Conservation (phyloP, 179 eudicot genomes). For the Spergularia azorica region DNA sequence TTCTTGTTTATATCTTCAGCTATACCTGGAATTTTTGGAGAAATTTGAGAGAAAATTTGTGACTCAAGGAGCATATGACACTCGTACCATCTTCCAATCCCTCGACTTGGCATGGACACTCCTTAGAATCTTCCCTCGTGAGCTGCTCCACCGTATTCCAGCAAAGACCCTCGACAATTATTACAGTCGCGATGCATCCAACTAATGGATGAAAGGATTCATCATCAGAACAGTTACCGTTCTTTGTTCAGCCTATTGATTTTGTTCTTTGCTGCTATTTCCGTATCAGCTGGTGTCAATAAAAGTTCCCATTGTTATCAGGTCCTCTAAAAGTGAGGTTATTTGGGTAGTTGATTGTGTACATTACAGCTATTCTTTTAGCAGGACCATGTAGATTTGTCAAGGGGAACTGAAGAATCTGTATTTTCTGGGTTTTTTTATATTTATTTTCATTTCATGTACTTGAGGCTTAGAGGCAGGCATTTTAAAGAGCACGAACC, state of each 20-base stretch:
- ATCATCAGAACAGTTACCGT: background rate
- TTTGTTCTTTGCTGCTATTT: constrained; percentile 24
- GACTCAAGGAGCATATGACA: constrained; percentile 56
- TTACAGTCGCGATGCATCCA: constrained; percentile 54
- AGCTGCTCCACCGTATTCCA: constrained; percentile 61
- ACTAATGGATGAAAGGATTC: constrained; percentile 18
- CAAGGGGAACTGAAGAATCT: constrained; percentile 6
- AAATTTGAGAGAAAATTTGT: constrained; percentile 60
- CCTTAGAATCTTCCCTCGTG: constrained; percentile 57
- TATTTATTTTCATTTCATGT: constrained; percentile 18
- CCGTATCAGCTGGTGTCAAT: constrained; percentile 21
- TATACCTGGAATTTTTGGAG: constrained; percentile 52
- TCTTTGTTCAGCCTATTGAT: constrained; percentile 11
- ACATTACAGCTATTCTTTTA: constrained; percentile 26
- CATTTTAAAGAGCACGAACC: constrained; percentile 18
- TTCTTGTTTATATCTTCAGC: constrained; percentile 26
- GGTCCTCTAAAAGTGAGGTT: constrained; percentile 28
- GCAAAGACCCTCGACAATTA: constrained; percentile 60
- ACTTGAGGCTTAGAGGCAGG: constrained; percentile 21
- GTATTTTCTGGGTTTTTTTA: constrained; percentile 20
- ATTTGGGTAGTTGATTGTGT: constrained; percentile 27
- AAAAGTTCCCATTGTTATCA: constrained; percentile 28
- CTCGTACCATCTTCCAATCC: constrained; percentile 52
- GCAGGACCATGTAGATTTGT: constrained; percentile 31
- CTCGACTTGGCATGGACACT: constrained; percentile 60